phyloP scores from a whole-genome alignment of 306 rosid genomes.

The Quercus berberidifolia region DNA sequence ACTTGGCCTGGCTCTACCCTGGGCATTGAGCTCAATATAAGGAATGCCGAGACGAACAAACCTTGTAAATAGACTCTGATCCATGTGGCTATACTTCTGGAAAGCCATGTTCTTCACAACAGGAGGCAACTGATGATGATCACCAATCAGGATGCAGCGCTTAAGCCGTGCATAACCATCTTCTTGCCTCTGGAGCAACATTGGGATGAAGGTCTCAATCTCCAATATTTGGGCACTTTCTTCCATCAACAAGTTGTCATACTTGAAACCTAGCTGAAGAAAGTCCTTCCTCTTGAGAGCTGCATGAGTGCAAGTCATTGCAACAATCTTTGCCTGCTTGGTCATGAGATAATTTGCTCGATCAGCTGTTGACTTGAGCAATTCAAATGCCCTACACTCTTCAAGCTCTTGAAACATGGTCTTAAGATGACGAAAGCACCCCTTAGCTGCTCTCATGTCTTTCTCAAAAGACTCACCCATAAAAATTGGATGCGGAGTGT shows the following conservation, averaged over 20 bases:
- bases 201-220: constrained; percentile 96
- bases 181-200: constrained; percentile 99
- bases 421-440: constrained; percentile 89
- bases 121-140: constrained; percentile 99
- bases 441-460: constrained; percentile 83
- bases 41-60: constrained; percentile 97
- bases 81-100: constrained; percentile 98
- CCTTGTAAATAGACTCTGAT: constrained; percentile 93
- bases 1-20: constrained; percentile 96
- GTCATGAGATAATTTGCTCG: constrained; percentile 97
- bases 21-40: constrained; percentile 97
- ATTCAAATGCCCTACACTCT: constrained; percentile 96
- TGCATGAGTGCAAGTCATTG: constrained; percentile 99
- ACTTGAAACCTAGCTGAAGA: constrained; percentile 95
- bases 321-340: constrained; percentile 98
- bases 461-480: constrained; percentile 81
- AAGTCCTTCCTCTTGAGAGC: constrained; percentile 97
- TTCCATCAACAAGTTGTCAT: constrained; percentile 98
- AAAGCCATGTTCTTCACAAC: constrained; percentile 99
- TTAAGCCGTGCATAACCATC: constrained; percentile 98
- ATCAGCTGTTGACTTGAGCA: constrained; percentile 96
- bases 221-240: constrained; percentile 99
- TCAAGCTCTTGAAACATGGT: constrained; percentile 97
- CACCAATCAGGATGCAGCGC: constrained; percentile 95
- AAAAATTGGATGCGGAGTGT: constrained; percentile 65